Evolutionary conservation across 495 filamentous ascomycete genomes (phyloP).

Genomic region (Darksidea phi): DNA sequence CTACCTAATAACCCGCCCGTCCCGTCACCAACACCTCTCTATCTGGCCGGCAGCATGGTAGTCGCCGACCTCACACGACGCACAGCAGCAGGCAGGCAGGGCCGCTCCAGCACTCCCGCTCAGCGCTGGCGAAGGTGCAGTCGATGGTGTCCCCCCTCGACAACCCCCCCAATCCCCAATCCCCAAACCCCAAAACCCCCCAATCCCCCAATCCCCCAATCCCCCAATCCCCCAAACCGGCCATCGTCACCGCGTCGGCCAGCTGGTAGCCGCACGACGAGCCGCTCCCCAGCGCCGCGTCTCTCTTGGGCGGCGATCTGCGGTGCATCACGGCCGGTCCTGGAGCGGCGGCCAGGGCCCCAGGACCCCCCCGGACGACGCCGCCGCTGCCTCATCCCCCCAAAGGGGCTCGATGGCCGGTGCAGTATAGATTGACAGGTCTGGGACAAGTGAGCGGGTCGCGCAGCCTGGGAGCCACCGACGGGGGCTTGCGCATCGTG

Average conservation of each 20-base stretch:
- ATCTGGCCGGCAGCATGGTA: constrained; percentile 5
- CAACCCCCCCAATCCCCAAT: no score
- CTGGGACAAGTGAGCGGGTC: constrained; percentile 31
- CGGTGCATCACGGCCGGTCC: constrained; percentile 37
- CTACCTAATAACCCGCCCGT: constrained; percentile 10
- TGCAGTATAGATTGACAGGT: constrained; percentile 35
- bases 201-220: no score
- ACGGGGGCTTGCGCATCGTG: constrained; percentile 22
- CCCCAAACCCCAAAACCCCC: no score
- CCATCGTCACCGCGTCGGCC: not conserved
- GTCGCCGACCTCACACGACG: no score
- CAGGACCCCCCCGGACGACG: no score
- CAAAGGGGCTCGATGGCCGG: constrained; percentile 35
- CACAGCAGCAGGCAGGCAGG: no score
- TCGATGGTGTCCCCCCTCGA: no score
- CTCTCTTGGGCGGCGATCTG: constrained; percentile 30
- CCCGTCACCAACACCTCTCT: not conserved
- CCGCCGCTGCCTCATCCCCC: constrained; percentile 26
- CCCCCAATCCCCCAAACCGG: not conserved
- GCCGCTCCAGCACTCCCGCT: no score
- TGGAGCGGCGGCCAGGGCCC: constrained; percentile 15
- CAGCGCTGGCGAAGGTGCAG: not conserved
- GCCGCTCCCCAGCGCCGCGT: constrained; percentile 2
- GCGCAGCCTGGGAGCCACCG: constrained; percentile 21
- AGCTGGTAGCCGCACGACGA: constrained; percentile 12